Evolutionary conservation across 140 eudicot species (phyloP).

Genomic region (Flaveria floridana): DNA sequence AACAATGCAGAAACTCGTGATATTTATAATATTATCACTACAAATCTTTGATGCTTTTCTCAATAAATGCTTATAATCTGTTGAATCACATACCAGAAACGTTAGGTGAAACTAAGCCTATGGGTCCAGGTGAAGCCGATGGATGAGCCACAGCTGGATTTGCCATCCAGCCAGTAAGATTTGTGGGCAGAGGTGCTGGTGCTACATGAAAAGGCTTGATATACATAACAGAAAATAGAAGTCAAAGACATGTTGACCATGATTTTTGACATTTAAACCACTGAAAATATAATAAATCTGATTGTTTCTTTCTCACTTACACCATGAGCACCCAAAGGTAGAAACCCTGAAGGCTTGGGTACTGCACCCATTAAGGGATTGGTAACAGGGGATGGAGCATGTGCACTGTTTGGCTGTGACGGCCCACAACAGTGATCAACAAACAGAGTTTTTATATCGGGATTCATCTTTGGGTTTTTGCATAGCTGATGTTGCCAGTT

Average conservation of each 20-base stretch:
- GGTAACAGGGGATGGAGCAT: conserved; percentile 70
- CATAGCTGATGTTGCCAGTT: conserved; percentile 97
- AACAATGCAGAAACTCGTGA: conserved; percentile 1
- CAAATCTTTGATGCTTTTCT: neutral
- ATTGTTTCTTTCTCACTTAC: conserved; percentile 43
- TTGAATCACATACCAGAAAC: conserved; percentile 47
- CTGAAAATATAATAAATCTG: neutral
- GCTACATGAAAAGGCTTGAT: conserved; percentile 62
- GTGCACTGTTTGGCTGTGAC: conserved; percentile 79
- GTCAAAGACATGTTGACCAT: conserved; percentile 18
- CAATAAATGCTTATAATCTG: conserved; percentile 8
- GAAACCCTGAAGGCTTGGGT: conserved; percentile 61
- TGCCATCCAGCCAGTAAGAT: conserved; percentile 73
- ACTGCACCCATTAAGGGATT: conserved; percentile 58
- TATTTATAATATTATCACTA: neutral
- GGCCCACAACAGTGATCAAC: conserved; percentile 86
- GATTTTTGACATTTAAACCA: conserved; percentile 18
- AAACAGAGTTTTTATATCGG: conserved; percentile 84
- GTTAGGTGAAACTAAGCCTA: conserved; percentile 59
- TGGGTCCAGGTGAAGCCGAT: conserved; percentile 68
- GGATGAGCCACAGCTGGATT: conserved; percentile 61
- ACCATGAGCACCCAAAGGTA: conserved; percentile 69
- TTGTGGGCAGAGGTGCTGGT: conserved; percentile 54
- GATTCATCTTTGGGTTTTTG: conserved; percentile 81
- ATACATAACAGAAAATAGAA: conserved; percentile 19